Conservation (phyloP, 2,329 filamentous ascomycete species). For the Xylaria sp. region DNA sequence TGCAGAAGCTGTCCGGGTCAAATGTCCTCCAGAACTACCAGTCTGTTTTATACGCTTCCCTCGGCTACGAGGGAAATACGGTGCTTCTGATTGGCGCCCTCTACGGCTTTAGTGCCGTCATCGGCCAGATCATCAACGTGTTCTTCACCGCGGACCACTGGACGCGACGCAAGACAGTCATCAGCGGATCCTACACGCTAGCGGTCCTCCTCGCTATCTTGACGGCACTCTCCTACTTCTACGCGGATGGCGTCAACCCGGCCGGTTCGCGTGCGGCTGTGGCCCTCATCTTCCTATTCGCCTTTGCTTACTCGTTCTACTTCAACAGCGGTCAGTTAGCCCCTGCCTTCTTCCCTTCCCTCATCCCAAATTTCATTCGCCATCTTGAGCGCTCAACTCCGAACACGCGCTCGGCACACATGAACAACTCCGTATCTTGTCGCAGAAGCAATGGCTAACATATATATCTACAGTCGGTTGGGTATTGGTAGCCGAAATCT, state of each 20-base stretch:
- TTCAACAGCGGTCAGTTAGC: constrained; percentile 46
- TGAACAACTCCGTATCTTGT: no score
- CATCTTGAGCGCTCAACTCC: neutral
- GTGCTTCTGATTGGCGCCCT: constrained; percentile 60
- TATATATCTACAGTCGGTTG: constrained; percentile 40
- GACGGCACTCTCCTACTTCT: constrained; percentile 42
- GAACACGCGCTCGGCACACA: neutral
- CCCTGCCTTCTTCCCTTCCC: neutral
- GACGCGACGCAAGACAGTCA: constrained; percentile 41
- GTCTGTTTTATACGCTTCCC: constrained; percentile 52
- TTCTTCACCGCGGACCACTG: constrained; percentile 46
- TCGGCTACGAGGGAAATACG: constrained; percentile 59
- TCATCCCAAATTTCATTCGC: neutral
- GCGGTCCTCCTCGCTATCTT: constrained; percentile 35
- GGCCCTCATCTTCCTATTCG: constrained; percentile 50
- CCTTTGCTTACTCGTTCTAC: constrained; percentile 47
- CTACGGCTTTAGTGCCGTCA: constrained; percentile 50
- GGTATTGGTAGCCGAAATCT: constrained; percentile 47
- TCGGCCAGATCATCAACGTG: constrained; percentile 47
- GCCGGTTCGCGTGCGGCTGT: constrained; percentile 43
- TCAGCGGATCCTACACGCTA: constrained; percentile 38
- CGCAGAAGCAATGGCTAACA: constrained; percentile 10
- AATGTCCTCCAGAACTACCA: constrained; percentile 51
- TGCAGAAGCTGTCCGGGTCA: constrained; percentile 48
- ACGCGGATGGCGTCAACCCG: constrained; percentile 34